Conservation (phyloP, 352 stramenopile species). For the Phytophthora tentaculata region DNA sequence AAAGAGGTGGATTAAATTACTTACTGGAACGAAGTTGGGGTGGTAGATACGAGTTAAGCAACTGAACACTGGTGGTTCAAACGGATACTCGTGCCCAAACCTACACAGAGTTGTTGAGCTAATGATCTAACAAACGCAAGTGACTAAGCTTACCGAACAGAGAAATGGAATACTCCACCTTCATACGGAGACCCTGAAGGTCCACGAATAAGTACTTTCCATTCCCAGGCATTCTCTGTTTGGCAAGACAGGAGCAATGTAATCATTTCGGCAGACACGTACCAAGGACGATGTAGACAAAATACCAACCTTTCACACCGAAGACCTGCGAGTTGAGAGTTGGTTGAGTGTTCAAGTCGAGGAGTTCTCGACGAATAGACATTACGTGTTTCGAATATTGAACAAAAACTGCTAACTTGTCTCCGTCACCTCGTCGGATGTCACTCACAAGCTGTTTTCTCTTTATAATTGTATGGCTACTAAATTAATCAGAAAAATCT, state of each 20-base stretch:
- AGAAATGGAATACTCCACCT: constrained; percentile 51
- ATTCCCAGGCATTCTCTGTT: constrained; percentile 63
- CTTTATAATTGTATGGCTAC: background rate
- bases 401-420: constrained; percentile 67
- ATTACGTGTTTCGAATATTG: constrained; percentile 72
- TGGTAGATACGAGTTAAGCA: constrained; percentile 71
- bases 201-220: constrained; percentile 42
- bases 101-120: constrained; percentile 9
- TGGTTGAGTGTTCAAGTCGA: constrained; percentile 41
- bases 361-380: constrained; percentile 52
- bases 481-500: background rate
- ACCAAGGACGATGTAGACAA: background rate
- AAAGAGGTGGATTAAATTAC: background rate
- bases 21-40: constrained; percentile 73
- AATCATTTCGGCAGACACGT: background rate
- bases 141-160: constrained; percentile 33
- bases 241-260: background rate
- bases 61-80: constrained; percentile 49
- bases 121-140: background rate
- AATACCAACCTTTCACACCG: constrained; percentile 50
- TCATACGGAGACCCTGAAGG: constrained; percentile 54
- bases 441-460: constrained; percentile 78
- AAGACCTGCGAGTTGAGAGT: constrained; percentile 34
- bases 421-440: constrained; percentile 57
- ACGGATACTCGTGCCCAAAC: constrained; percentile 68